Percentiles rank a stretch among this genome's conserved stretches.
Evolutionary conservation across 2,329 filamentous ascomycete species (phyloP).

Genomic region (Ceratocystis albifundus): DNA sequence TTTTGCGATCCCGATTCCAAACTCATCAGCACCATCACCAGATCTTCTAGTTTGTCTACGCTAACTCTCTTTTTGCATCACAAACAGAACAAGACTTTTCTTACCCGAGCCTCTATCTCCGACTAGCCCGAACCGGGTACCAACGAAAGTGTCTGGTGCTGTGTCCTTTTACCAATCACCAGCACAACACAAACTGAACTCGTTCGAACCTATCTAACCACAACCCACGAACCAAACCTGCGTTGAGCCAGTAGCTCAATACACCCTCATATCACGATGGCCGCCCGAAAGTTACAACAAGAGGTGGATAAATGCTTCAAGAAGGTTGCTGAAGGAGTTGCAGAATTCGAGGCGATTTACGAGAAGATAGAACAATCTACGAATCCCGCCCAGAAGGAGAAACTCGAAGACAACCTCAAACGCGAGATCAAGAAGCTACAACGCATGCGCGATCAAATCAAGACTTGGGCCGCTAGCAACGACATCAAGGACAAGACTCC

Average conservation of each 20-base stretch:
- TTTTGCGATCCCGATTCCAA: background rate
- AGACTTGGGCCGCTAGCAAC: slow-evolving; percentile 96
- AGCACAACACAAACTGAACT: background rate
- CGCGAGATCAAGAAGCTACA: slow-evolving; percentile 99
- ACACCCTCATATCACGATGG: slow-evolving; percentile 50
- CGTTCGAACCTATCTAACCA: background rate
- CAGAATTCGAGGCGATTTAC: slow-evolving; percentile 87
- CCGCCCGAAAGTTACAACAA: slow-evolving; percentile 89
- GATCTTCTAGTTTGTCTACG: background rate
- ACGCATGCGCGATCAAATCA: slow-evolving; percentile 93
- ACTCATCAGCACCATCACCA: background rate
- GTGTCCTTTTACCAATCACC: background rate
- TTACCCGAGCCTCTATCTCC: background rate
- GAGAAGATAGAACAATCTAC: slow-evolving; percentile 92
- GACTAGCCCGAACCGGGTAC: background rate
- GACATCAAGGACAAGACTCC: slow-evolving; percentile 99
- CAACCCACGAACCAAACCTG: slow-evolving; percentile 4
- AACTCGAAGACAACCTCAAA: slow-evolving; percentile 94
- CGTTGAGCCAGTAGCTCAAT: slow-evolving; percentile 22
- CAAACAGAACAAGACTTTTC: background rate
- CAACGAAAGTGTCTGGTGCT: background rate
- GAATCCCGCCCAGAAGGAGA: slow-evolving; percentile 93
- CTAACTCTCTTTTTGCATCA: background rate
- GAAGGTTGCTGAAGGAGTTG: slow-evolving; percentile 86
- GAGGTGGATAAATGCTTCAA: slow-evolving; percentile 99